Conservation (phyloP, 768 basidiomycete species). For the Podaxis pistillaris region DNA sequence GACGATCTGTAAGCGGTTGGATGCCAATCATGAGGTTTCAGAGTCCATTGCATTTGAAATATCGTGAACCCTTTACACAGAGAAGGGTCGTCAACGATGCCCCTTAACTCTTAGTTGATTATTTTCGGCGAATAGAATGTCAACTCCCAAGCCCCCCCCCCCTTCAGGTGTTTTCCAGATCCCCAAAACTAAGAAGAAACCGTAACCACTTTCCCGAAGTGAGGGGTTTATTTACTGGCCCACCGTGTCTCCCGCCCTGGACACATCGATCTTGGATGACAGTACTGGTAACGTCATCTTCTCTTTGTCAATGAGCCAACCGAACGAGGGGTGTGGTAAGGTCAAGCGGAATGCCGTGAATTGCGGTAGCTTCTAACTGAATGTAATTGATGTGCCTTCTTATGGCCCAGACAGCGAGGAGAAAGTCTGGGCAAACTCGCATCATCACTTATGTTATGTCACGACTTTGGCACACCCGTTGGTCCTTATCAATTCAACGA, state of each 20-base stretch:
- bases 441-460: background rate
- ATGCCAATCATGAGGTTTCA: background rate
- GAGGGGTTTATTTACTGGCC: too few species aligned
- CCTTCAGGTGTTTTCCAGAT: background rate
- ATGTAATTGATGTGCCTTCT: constrained; percentile 2
- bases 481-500: constrained; percentile 6
- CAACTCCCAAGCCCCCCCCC: background rate
- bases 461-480: background rate
- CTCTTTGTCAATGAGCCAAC: constrained; percentile 4
- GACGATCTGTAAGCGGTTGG: background rate
- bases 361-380: constrained; percentile 9
- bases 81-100: background rate
- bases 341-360: constrained; percentile 7
- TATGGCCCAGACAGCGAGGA: background rate
- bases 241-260: background rate
- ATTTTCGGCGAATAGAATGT: background rate
- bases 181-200: background rate
- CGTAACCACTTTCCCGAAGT: too few species aligned
- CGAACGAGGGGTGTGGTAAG: constrained; percentile 5
- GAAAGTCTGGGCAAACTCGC: background rate
- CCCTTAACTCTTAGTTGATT: background rate
- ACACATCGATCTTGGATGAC: background rate
- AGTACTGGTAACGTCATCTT: constrained; percentile 1
- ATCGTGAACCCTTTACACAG: background rate
- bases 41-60: background rate